A percentile compares a stretch with the other conserved stretches of the same genome.
These are phyloP conservation scores for Sequoia sempervirens DNA, from an alignment of 75 land plant genomes.

Conservation along the genomic window DNA sequence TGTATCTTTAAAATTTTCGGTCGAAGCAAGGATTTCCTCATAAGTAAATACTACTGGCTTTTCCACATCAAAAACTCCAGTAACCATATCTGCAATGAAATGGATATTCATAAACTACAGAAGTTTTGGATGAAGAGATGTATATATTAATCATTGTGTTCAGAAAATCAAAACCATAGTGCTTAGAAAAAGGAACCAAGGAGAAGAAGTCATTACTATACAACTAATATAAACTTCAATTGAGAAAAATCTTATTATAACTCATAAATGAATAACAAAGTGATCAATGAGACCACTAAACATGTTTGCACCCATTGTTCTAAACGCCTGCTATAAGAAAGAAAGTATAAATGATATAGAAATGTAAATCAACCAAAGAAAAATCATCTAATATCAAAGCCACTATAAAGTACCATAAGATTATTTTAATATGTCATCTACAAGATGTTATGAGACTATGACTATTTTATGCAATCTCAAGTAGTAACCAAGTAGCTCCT, in stretches of 20 bases:
- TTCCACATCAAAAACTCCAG: slow-evolving; percentile 54
- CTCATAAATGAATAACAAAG: neutral
- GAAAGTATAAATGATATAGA: neutral
- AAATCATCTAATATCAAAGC: neutral
- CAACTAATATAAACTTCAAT: neutral
- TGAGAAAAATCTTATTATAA: neutral
- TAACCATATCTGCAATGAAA: slow-evolving; percentile 39
- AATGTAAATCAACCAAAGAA: neutral
- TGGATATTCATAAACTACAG: neutral
- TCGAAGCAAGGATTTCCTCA: slow-evolving; percentile 59
- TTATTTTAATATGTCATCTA: neutral
- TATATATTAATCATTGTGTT: neutral
- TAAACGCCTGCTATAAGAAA: neutral
- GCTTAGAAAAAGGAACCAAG: slow-evolving; percentile 4
- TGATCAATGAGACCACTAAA: neutral
- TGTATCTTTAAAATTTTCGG: slow-evolving; percentile 72
- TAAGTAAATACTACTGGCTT: slow-evolving; percentile 68
- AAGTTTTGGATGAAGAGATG: neutral
- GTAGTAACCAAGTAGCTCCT: neutral
- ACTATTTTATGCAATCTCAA: neutral
- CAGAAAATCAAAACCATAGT: neutral
- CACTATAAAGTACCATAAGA: neutral
- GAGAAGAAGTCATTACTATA: neutral
- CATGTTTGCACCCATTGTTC: neutral
- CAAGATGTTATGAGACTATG: neutral